These are phyloP conservation scores for Backusella westeae DNA, from an alignment of 192 early-diverging fungal genomes.

Conservation along the genomic window DNA sequence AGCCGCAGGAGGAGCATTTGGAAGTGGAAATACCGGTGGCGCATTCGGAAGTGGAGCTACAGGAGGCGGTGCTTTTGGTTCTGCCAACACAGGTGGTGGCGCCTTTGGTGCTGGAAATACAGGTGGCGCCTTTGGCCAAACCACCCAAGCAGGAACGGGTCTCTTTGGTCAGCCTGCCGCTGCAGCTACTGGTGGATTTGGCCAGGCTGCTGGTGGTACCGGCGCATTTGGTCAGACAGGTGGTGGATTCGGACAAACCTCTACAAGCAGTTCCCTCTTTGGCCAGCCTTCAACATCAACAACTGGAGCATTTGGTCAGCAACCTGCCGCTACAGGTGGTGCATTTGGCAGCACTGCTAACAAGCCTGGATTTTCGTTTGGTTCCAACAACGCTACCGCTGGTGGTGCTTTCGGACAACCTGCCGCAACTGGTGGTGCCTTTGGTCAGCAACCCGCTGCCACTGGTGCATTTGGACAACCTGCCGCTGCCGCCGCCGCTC, in stretches of 20 bases:
- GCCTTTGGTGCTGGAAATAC: slow-evolving; percentile 38
- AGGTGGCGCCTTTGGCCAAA: slow-evolving; percentile 18
- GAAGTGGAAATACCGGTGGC: slow-evolving; percentile 24
- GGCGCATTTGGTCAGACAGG: slow-evolving; percentile 14
- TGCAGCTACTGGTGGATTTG: slow-evolving; percentile 1
- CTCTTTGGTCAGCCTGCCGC: slow-evolving; percentile 34
- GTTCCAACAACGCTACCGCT: not conserved
- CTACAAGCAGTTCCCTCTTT: not conserved
- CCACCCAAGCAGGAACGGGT: not conserved
- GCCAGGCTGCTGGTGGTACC: slow-evolving; percentile 23
- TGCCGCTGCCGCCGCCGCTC: not conserved
- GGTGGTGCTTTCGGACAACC: slow-evolving; percentile 3
- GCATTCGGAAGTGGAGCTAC: slow-evolving; percentile 30
- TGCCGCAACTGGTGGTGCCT: not conserved
- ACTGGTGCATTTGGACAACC: slow-evolving; percentile 25
- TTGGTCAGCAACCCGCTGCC: slow-evolving; percentile 17
- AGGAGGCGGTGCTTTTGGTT: slow-evolving; percentile 26
- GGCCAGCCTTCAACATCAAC: slow-evolving; percentile 24
- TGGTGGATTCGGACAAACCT: slow-evolving; percentile 29
- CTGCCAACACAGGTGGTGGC: not conserved
- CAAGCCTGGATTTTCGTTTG: not conserved
- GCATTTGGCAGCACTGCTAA: slow-evolving; percentile 14
- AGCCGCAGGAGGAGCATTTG: slow-evolving; percentile 43
- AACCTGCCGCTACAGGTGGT: not conserved
- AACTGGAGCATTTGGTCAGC: slow-evolving; percentile 22